These are phyloP conservation scores for Diacronema lutheri DNA, from an alignment of 78 protist species.

Conservation along the genomic window DNA sequence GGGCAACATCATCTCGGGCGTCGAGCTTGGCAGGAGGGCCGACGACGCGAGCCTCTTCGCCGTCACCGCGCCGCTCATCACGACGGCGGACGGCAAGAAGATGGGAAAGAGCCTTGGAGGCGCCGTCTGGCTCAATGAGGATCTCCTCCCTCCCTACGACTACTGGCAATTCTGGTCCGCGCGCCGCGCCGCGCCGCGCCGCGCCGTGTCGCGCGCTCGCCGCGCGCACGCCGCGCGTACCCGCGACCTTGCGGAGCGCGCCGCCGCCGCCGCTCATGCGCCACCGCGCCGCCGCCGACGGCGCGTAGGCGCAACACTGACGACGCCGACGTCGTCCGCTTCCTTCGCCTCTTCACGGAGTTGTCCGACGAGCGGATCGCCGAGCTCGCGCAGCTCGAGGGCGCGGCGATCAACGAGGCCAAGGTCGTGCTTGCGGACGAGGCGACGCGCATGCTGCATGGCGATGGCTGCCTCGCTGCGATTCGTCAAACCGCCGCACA, in stretches of 20 bases:
- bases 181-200: no score
- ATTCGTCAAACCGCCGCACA: slow-evolving; percentile 21
- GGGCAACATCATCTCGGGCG: slow-evolving; percentile 37
- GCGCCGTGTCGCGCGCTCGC: no score
- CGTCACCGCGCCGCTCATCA: slow-evolving; percentile 37
- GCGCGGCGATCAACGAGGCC: slow-evolving; percentile 23
- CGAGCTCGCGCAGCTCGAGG: neutral
- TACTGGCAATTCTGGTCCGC: slow-evolving; percentile 23
- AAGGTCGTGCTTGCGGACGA: slow-evolving; percentile 34
- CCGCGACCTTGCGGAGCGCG: no score
- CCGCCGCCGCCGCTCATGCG: no score
- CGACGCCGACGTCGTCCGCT: slow-evolving; percentile 30
- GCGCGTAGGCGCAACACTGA: neutral
- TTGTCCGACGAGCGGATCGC: neutral
- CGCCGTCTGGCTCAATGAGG: slow-evolving; percentile 28
- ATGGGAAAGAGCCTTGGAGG: slow-evolving; percentile 33
- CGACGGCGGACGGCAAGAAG: slow-evolving; percentile 49
- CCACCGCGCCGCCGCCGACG: no score
- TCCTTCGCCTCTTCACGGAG: slow-evolving; percentile 30
- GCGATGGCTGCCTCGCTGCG: neutral
- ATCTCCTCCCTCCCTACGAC: slow-evolving; percentile 26
- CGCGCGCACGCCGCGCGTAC: no score
- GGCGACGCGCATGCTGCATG: slow-evolving; percentile 39
- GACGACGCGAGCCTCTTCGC: slow-evolving; percentile 5
- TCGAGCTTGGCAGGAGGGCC: slow-evolving; percentile 21